phyloP scores from a whole-genome alignment of 352 stramenopile species.

The Pythium dissotocum region DNA sequence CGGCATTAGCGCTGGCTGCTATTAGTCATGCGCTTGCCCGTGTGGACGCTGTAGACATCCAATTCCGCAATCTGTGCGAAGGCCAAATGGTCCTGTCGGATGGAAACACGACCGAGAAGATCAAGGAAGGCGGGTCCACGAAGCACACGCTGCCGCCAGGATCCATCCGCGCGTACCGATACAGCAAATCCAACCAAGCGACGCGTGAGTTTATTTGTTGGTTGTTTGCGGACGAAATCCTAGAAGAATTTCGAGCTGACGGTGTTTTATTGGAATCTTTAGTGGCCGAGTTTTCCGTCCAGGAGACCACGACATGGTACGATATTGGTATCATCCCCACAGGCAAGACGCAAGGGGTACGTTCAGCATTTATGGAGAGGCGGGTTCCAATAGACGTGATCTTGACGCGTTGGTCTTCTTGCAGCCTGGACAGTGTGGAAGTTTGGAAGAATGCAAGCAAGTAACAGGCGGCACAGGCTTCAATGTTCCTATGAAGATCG shows the following conservation, averaged over 20 bases:
- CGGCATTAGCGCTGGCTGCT: not conserved
- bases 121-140: conserved; percentile 23
- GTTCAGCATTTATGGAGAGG: not conserved
- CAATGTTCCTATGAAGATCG: conserved; percentile 66
- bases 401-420: not conserved
- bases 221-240: not conserved
- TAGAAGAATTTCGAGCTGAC: not conserved
- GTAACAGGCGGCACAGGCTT: conserved; percentile 56
- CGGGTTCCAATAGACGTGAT: not conserved
- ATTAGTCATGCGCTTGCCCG: not conserved
- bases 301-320: conserved; percentile 25
- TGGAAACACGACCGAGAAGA: conserved; percentile 26
- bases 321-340: conserved; percentile 32
- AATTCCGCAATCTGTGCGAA: conserved; percentile 44
- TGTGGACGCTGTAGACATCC: conserved; percentile 33
- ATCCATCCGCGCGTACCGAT: conserved; percentile 20
- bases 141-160: conserved; percentile 28
- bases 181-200: conserved; percentile 23
- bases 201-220: conserved; percentile 22
- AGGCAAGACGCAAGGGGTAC: conserved; percentile 18
- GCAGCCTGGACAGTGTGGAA: conserved; percentile 48
- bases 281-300: conserved; percentile 32
- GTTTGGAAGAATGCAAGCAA: conserved; percentile 50
- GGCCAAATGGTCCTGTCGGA: conserved; percentile 38
- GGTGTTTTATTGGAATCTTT: not conserved